phyloP scores from a whole-genome alignment of 2,329 filamentous ascomycete genomes.

The Trichoderma cornu-damae region DNA sequence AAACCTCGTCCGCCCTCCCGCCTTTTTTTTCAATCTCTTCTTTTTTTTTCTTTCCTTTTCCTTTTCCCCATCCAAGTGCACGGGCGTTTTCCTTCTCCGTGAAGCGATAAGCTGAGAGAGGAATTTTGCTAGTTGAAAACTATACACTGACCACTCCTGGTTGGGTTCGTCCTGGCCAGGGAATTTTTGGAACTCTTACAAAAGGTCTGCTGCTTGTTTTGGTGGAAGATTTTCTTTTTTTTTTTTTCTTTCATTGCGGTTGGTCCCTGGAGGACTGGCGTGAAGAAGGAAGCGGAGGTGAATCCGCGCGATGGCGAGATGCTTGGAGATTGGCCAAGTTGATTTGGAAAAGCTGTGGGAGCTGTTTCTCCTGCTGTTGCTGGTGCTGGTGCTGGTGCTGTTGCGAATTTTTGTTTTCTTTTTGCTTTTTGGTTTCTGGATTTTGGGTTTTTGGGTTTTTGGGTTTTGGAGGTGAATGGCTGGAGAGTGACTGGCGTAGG shows the following conservation, averaged over 20 bases:
- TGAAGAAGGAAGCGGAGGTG: conserved; percentile 38
- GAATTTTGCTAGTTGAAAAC: conserved; percentile 88
- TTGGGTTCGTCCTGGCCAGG: conserved; percentile 60
- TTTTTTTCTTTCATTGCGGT: conserved; percentile 40
- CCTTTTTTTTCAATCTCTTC: conserved; percentile 29
- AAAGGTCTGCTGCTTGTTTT: conserved; percentile 24
- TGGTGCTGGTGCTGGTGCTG: no score
- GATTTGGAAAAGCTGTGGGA: no score
- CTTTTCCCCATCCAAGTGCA: conserved; percentile 55
- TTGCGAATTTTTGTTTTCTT: no score
- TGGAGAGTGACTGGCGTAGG: no score
- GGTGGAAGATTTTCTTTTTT: no score
- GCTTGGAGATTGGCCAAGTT: no score
- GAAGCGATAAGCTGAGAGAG: conserved; percentile 69
- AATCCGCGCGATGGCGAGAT: no score
- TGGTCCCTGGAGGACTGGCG: conserved; percentile 31
- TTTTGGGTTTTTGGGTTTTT: no score
- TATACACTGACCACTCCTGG: conserved; percentile 66
- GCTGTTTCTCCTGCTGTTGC: no score
- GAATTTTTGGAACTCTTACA: conserved; percentile 65
- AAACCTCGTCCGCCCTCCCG: conserved; percentile 24
- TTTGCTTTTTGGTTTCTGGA: no score
- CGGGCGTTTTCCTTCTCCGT: conserved; percentile 57
- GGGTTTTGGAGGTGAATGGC: no score
- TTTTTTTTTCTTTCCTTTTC: conserved; percentile 39